Conservation (phyloP, 305 asterid species). For the Fraxinus velutina region DNA sequence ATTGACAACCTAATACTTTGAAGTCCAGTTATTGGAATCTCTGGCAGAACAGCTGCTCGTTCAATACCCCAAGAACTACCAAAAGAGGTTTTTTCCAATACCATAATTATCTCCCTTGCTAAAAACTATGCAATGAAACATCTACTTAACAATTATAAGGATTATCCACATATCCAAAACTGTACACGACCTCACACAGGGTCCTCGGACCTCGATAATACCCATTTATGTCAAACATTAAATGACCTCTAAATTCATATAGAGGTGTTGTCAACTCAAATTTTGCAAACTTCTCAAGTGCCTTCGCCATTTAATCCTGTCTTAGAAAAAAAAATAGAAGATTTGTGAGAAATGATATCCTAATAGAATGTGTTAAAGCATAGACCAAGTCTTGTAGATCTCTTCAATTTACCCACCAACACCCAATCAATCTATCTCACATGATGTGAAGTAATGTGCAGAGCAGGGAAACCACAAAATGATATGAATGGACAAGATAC, state of each 20-base stretch:
- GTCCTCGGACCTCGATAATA: not conserved
- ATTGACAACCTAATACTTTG: not conserved
- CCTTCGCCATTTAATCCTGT: not conserved
- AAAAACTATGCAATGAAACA: not conserved
- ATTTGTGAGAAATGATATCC: not conserved
- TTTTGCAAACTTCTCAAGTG: not conserved
- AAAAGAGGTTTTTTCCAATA: not conserved
- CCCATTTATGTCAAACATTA: not conserved
- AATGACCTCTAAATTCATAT: not conserved
- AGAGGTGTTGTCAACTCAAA: constrained; percentile 1
- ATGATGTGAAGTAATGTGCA: not conserved
- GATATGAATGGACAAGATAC: not conserved
- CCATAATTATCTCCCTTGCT: not conserved
- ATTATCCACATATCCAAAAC: not conserved
- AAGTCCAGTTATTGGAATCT: not conserved
- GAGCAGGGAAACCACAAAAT: constrained; percentile 3
- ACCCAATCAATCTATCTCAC: not conserved
- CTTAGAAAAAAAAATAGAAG: not conserved
- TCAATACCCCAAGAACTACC: not conserved
- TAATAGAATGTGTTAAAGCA: not conserved
- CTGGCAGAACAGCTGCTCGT: not conserved
- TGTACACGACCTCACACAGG: not conserved
- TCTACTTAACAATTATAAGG: not conserved
- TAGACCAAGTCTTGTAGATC: not conserved
- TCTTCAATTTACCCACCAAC: not conserved